Evolutionary conservation across 2,329 filamentous ascomycete genomes (phyloP), one percentile per base, ranked within the genome.

Genomic region (Alternaria sp.): DNA sequence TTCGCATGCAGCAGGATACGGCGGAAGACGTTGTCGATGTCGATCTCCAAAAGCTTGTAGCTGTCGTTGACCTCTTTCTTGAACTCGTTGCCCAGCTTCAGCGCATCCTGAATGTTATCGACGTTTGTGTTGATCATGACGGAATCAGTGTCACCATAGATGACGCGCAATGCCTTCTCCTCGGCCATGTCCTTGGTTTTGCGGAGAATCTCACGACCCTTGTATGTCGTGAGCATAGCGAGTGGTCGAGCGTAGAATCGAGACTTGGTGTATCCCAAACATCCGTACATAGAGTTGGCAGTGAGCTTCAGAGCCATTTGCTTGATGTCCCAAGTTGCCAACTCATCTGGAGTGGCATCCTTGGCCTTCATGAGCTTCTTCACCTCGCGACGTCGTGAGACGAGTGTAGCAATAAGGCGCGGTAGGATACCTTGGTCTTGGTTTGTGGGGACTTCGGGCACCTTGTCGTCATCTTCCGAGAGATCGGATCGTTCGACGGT

Each of bases 121-220:
- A 96, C 93, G 76, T 98, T 98, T 67, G 96, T 97, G 77, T 99
- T 99, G 84, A 99, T 98, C 96, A 99, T 99, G 82, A 99, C 96
- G 9, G 96, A 99, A 81, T 99, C 96, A 12, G 96, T 99, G 81
- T 99, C 96, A 83, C 96, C 96, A 73, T 99, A 99, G 67, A 99
- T 98, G 79, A 99, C 96, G 75, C 96, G 92, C 28, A 99, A 87
- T 63, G 93, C 90, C 71, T 92, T 94, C 73, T 89, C 92, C 81
- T 99, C 96, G 10, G 96, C 96, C 65, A 99, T 87, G 57, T 97
- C 94, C 80, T 98, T 99, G 60, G 96, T 99, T 77, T 93, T 96
- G 67, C 92, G 89, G 62, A 99, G 85, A 87, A 99, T 98, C 83
- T 99, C 96, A 84, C 96, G 93, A 61, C 96, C 96, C 80, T 99